These are phyloP conservation scores for Postia placenta DNA, from an alignment of 768 basidiomycete genomes.

Conservation along the genomic window DNA sequence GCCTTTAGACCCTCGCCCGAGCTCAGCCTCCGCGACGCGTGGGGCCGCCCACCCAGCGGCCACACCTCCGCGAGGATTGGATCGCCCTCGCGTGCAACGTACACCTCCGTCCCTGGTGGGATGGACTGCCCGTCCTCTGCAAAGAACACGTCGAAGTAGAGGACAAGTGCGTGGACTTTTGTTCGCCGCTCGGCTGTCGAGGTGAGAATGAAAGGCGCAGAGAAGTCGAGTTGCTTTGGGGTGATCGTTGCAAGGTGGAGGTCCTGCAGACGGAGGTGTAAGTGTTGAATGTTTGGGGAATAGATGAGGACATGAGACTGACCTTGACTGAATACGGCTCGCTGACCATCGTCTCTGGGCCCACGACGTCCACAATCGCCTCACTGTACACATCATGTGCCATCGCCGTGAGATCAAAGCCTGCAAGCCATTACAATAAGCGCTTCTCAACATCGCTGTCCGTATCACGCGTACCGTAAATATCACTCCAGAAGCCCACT, in stretches of 20 bases:
- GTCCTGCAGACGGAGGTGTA: slow-evolving; percentile 45
- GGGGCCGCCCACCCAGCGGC: slow-evolving; percentile 66
- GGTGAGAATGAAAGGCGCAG: slow-evolving; percentile 69
- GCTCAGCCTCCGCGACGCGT: slow-evolving; percentile 55
- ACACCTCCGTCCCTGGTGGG: slow-evolving; percentile 44
- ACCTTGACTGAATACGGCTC: slow-evolving; percentile 66
- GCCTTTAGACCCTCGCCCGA: slow-evolving; percentile 35
- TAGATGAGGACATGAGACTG: slow-evolving; percentile 10
- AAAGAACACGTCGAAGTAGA: slow-evolving; percentile 97
- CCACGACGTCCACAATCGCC: slow-evolving; percentile 77
- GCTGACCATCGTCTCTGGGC: slow-evolving; percentile 58
- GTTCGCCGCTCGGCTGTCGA: slow-evolving; percentile 53
- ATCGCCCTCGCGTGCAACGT: slow-evolving; percentile 52
- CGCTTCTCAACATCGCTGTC: not conserved
- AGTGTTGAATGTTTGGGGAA: not conserved
- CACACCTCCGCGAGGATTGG: slow-evolving; percentile 69
- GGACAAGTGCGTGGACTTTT: slow-evolving; percentile 73
- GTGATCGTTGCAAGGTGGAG: slow-evolving; percentile 63
- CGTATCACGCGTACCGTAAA: slow-evolving; percentile 60
- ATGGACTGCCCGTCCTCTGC: slow-evolving; percentile 49
- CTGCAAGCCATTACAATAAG: slow-evolving; percentile 31
- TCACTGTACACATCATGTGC: slow-evolving; percentile 67
- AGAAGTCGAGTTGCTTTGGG: slow-evolving; percentile 71
- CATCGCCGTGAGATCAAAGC: slow-evolving; percentile 89
- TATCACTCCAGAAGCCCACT: slow-evolving; percentile 82